Base-by-base conservation (phyloP, 169 alveolate genomes). In the Babesia divergens region DNA sequence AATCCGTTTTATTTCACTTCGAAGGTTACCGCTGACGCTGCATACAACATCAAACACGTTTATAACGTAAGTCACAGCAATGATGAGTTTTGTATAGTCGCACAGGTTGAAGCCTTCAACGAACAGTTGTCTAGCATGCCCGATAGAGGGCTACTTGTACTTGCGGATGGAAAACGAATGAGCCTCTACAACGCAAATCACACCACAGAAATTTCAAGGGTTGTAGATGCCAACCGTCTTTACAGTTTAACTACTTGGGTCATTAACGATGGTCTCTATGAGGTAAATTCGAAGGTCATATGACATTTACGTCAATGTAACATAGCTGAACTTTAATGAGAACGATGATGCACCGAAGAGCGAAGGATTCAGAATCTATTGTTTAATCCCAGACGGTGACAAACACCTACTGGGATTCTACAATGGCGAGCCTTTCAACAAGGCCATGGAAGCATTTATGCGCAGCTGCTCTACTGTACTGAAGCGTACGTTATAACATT, bases 381-480 rank as follows among this genome's bases (percentile, higher is more conserved):
- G 72, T 47, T 31, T 62, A 16, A 28, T 62, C 43, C 72, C 72
- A 9, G 16, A 62, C 46, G 59, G 13, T 5, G 72, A 40, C 13
- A 31, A 40, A 22, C 35, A 18, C 35, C 56, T 62, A 20, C 32
- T 62, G 50, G 72, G 72, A 1, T 1, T 26, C 37, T 20, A 38
- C 72, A 46, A 26, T 24, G 72, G 32, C 1, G 60, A 56, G 32
- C 72, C 72, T 4, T 62, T 62, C 59, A 59, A 59, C 31, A 62
- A 62, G 35, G 72, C 59, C 44, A 62, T 46, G 56, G 72, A 62
- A 24, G 34, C 60, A 13, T 62, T 62, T 46, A 62, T 62, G 59
- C 56, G 72, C 34, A 8, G 7, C n/a, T 62, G 72, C 49, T 18
- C 72, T 42, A 47, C 16, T 20, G 72, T 62, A 6, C 7, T 35